Conservation (phyloP, 768 basidiomycete genomes). For the Tremella yokohamensis region DNA sequence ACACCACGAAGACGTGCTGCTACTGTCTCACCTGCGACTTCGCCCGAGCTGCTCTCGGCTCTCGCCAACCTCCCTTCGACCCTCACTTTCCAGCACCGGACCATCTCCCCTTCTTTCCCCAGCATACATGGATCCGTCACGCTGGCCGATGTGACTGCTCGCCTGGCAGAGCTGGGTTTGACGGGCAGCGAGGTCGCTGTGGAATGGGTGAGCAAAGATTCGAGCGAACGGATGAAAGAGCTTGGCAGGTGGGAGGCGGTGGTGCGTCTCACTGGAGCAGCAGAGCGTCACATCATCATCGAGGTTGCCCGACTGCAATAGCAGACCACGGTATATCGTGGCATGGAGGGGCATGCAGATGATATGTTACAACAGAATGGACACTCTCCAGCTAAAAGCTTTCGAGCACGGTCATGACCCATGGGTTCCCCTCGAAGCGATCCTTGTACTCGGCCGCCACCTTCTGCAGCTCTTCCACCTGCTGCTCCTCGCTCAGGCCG, state of each 20-base stretch:
- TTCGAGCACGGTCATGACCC: slow-evolving; percentile 54
- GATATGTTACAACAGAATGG: background rate
- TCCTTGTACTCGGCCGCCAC: slow-evolving; percentile 66
- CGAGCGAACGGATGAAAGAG: slow-evolving; percentile 23
- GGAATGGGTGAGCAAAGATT: slow-evolving; percentile 2
- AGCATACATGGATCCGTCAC: slow-evolving; percentile 27
- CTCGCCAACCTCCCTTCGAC: slow-evolving; percentile 16
- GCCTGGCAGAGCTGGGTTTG: slow-evolving; percentile 17
- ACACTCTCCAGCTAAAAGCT: slow-evolving; percentile 28
- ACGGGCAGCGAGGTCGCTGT: slow-evolving; percentile 10
- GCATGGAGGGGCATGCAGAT: too few relatives aligned
- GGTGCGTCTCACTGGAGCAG: slow-evolving; percentile 19
- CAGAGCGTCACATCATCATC: slow-evolving; percentile 19
- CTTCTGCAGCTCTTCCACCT: slow-evolving; percentile 59
- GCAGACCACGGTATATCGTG: too few relatives aligned
- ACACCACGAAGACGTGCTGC: background rate
- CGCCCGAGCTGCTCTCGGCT: too few relatives aligned
- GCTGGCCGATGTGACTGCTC: slow-evolving; percentile 21
- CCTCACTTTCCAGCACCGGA: slow-evolving; percentile 20
- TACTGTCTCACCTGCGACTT: too few relatives aligned
- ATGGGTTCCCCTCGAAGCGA: slow-evolving; percentile 70
- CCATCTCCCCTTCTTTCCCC: slow-evolving; percentile 11
- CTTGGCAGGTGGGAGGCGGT: slow-evolving; percentile 21
- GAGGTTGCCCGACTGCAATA: slow-evolving; percentile 16
- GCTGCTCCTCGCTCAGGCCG: slow-evolving; percentile 55